Evolutionary conservation across 495 filamentous ascomycete species (phyloP), one percentile per base, ranked within the genome.

Genomic region (Daldinia vernicosa): DNA sequence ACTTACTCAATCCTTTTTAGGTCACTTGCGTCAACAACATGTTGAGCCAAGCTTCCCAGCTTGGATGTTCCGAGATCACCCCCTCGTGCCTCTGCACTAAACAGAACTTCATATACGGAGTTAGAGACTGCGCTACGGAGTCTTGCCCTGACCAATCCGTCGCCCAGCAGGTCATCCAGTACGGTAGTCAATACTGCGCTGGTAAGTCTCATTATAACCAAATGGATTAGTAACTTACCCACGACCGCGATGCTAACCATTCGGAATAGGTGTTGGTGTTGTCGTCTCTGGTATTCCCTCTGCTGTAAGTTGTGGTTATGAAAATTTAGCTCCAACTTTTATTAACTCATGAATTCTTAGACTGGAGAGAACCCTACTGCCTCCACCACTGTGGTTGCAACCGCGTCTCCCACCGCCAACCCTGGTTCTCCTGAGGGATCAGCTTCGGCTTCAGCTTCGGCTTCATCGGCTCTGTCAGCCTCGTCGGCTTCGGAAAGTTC

Each of bases 111-210:
- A 77, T 79, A 66, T 91, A 88, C 75, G 93, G 93, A 75, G 83
- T 97, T 66, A 90, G 87, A 53, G 93, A 97, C 81, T 97, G 93
- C 85, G 86, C 91, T 57, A 78, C 81, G 62, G 78, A 90, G 80
- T 84, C 86, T 56, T 96, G 93, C 83, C 78, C 80, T 14, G 59
- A 74, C 33, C 66, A 76, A 6, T 64, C 64, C n/a, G 60, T 67
- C 1, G 77, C 78, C 54, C 64, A 75, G 43, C 61, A 66, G 14
- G 76, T 75, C 40, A 75, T 83, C 67, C 26, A 63, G 45, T 82
- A 78, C 64, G 81, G 71, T 50, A 70, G 78, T 62, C 64, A 71
- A 43, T 70, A 76, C 55, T 83, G 81, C 60, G 69, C 75, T 45
- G 50, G 72, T 72, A 74, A 52, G 76, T 69, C 33, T 19, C 15